These are phyloP conservation scores for Yarrowia osloensis DNA, from an alignment of 805 yeast genomes.

Conservation along the genomic window DNA sequence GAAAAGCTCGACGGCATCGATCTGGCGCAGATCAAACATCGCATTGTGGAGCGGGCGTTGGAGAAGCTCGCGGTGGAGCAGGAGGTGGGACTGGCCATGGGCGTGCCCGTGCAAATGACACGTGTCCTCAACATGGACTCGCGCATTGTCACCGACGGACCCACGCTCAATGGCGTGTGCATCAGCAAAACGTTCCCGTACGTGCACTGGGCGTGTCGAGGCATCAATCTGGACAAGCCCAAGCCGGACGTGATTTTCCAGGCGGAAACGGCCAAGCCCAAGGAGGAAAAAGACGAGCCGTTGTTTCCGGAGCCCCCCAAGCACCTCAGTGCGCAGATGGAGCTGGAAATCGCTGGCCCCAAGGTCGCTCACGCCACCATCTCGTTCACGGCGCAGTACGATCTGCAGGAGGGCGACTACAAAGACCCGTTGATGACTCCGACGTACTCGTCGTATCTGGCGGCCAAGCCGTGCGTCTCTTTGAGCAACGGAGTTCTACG, in stretches of 20 bases:
- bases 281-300: conserved; percentile 12
- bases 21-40: conserved; percentile 15
- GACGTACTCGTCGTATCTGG: conserved; percentile 20
- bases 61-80: conserved; percentile 27
- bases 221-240: conserved; percentile 27
- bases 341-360: conserved; percentile 13
- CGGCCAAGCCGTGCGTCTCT: conserved; percentile 14
- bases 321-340: conserved; percentile 19
- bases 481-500: conserved; percentile 6
- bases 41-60: conserved; percentile 16
- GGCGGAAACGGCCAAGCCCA: background rate
- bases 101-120: conserved; percentile 4
- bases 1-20: conserved; percentile 22
- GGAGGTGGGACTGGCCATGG: conserved; percentile 10
- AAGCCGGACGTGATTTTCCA: conserved; percentile 21
- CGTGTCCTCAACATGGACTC: conserved; percentile 12
- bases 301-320: conserved; percentile 16
- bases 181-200: conserved; percentile 12
- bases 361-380: background rate
- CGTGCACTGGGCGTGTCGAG: conserved; percentile 11
- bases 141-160: conserved; percentile 7
- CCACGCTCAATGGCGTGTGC: conserved; percentile 17
- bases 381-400: conserved; percentile 20
- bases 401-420: conserved; percentile 8
- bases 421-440: conserved; percentile 22